Conservation (phyloP, 73 alveolate genomes). For the Blepharisma stoltei region DNA sequence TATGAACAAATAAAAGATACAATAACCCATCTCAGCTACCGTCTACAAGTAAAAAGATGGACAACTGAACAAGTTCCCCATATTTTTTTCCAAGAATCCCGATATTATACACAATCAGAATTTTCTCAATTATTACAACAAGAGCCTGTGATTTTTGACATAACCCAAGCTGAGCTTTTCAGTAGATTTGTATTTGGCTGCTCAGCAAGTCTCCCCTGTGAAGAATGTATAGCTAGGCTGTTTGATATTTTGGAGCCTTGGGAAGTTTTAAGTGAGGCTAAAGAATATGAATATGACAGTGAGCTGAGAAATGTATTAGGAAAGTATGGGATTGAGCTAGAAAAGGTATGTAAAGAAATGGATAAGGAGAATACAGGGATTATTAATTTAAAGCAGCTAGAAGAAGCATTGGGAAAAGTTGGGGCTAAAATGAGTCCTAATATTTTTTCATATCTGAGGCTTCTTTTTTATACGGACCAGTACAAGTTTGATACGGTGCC, state of each 20-base stretch:
- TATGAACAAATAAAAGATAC: conserved; percentile 5
- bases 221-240: conserved; percentile 18
- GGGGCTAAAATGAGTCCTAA: not conserved
- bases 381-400: not conserved
- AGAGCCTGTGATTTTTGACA: not conserved
- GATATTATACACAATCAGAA: not conserved
- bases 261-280: conserved; percentile 12
- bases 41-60: conserved; percentile 17
- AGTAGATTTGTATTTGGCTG: conserved; percentile 7
- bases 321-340: not conserved
- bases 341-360: not conserved
- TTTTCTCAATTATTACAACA: conserved; percentile 14
- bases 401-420: not conserved
- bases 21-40: not conserved
- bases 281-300: conserved; percentile 2
- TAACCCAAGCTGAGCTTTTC: conserved; percentile 23
- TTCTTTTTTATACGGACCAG: conserved; percentile 26
- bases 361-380: not conserved
- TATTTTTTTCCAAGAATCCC: conserved; percentile 7
- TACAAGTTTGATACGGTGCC: conserved; percentile 11
- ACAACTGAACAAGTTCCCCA: not conserved
- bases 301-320: not conserved
- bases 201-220: not conserved
- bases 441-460: not conserved
- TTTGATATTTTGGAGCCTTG: conserved; percentile 23